Percentiles rank a stretch among this genome's conserved stretches.
phyloP scores from a whole-genome alignment of 2,329 filamentous ascomycete species.

The Fusarium annulatum region DNA sequence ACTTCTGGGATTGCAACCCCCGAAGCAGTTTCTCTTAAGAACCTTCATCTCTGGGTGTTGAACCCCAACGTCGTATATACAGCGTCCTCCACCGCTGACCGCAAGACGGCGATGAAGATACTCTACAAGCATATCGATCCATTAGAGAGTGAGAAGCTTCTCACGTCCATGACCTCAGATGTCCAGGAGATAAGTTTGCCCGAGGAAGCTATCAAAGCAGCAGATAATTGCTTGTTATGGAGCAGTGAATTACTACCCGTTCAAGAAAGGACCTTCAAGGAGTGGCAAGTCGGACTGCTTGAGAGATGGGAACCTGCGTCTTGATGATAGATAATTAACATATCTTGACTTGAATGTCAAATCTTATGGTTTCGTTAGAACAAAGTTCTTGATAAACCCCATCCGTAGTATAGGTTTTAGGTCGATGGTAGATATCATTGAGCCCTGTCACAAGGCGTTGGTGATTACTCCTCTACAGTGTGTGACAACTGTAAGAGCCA shows the following conservation, averaged over 20 bases:
- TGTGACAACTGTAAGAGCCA: neutral
- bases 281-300: constrained; percentile 75
- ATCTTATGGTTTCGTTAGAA: too few species aligned
- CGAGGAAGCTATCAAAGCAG: constrained; percentile 57
- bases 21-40: constrained; percentile 17
- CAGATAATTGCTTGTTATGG: constrained; percentile 57
- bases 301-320: constrained; percentile 51
- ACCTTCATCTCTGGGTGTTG: constrained; percentile 66
- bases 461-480: neutral
- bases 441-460: neutral
- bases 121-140: constrained; percentile 59
- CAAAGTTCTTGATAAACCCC: neutral
- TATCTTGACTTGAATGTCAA: neutral
- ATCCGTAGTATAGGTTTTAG: neutral
- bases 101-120: constrained; percentile 61
- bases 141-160: constrained; percentile 59
- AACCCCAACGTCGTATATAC: constrained; percentile 66
- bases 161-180: constrained; percentile 64
- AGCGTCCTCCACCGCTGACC: constrained; percentile 51
- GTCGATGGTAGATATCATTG: neutral
- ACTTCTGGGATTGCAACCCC: constrained; percentile 15
- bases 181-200: constrained; percentile 71
- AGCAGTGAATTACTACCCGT: constrained; percentile 66
- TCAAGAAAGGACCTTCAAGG: constrained; percentile 67
- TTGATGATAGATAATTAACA: neutral